phyloP scores from a whole-genome alignment of 2,329 filamentous ascomycete genomes.

The Tolypocladium tropicale region DNA sequence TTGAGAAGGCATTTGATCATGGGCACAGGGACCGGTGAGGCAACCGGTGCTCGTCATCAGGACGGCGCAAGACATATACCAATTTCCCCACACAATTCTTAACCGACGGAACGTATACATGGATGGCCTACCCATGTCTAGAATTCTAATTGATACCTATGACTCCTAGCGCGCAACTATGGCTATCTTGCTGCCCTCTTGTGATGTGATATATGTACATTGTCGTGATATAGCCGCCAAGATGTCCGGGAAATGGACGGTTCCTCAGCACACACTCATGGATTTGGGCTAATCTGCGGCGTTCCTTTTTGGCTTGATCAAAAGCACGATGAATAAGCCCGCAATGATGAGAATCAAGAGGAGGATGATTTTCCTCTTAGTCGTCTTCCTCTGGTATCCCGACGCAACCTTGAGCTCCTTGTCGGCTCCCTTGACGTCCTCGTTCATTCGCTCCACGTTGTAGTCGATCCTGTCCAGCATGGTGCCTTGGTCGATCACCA shows the following conservation, averaged over 20 bases:
- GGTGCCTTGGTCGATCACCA: constrained; percentile 89
- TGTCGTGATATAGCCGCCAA: constrained; percentile 12
- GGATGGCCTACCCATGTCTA: constrained; percentile 7
- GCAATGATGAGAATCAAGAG: constrained; percentile 76
- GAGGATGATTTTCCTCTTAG: constrained; percentile 87
- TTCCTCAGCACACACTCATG: not conserved
- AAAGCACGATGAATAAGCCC: constrained; percentile 74
- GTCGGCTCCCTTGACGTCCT: constrained; percentile 84
- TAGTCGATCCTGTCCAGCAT: constrained; percentile 95
- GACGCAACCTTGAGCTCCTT: constrained; percentile 85
- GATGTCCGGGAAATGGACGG: not conserved
- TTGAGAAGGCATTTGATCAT: constrained; percentile 15
- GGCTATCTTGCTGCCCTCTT: constrained; percentile 8
- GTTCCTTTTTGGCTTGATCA: constrained; percentile 66
- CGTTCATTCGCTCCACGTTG: constrained; percentile 93
- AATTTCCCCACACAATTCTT: no score
- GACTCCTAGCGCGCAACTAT: constrained; percentile 15
- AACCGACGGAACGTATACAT: not conserved
- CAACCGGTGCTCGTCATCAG: not conserved
- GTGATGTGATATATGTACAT: constrained; percentile 16
- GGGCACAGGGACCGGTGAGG: not conserved
- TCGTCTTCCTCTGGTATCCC: constrained; percentile 77
- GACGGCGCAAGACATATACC: not conserved
- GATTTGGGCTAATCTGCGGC: constrained; percentile 6
- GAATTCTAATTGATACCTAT: constrained; percentile 13